phyloP scores from a whole-genome alignment of 2,329 filamentous ascomycete species.

The Colletotrichum liriopes region DNA sequence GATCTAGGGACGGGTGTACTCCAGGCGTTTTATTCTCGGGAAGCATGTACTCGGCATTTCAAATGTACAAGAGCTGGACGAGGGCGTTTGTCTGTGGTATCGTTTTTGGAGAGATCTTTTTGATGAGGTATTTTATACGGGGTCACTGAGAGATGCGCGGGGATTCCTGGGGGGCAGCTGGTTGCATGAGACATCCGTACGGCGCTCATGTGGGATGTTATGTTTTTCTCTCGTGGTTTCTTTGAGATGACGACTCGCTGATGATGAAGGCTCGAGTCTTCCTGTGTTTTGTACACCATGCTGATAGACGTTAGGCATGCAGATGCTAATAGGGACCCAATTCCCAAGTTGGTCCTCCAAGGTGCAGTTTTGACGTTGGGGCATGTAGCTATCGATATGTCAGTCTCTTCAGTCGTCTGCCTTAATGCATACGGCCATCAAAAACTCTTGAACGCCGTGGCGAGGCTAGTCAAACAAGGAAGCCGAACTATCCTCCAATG shows the following conservation, averaged over 20 bases:
- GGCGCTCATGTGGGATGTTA: slow-evolving; percentile 15
- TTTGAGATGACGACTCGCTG: slow-evolving; percentile 28
- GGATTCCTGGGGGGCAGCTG: slow-evolving; percentile 16
- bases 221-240: slow-evolving; percentile 11
- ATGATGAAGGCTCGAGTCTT: slow-evolving; percentile 21
- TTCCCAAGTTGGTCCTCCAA: not conserved
- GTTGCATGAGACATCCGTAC: slow-evolving; percentile 24
- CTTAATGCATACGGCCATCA: not conserved
- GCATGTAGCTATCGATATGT: not conserved
- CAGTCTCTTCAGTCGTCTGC: not conserved
- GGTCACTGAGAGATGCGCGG: slow-evolving; percentile 15
- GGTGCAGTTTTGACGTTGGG: not conserved
- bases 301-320: slow-evolving; percentile 28
- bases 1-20: slow-evolving; percentile 16
- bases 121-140: slow-evolving; percentile 25
- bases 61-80: slow-evolving; percentile 34
- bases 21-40: slow-evolving; percentile 39
- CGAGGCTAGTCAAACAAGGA: slow-evolving; percentile 4
- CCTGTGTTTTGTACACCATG: slow-evolving; percentile 26
- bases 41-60: slow-evolving; percentile 34
- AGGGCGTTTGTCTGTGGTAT: slow-evolving; percentile 42
- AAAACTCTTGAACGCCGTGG: not conserved
- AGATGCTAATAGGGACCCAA: slow-evolving; percentile 24
- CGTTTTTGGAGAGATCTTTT: slow-evolving; percentile 23
- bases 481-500: slow-evolving; percentile 9